Percentiles rank a stretch among this genome's conserved stretches.
Evolutionary conservation across 345 rosid genomes (phyloP).

Genomic region (Bruguiera gymnorhiza): DNA sequence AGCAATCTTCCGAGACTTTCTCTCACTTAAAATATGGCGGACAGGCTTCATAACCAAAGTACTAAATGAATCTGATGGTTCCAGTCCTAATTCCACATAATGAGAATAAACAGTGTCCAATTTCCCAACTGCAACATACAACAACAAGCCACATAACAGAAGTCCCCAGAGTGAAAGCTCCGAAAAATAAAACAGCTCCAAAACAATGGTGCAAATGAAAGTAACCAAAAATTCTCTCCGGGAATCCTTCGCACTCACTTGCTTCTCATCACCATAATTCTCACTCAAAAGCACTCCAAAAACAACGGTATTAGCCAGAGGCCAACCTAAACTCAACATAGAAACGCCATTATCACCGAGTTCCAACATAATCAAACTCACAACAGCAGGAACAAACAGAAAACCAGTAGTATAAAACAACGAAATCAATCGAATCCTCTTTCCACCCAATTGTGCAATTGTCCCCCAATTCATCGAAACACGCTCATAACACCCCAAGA

Average conservation of each 20-base stretch:
- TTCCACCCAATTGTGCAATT: slow-evolving; percentile 58
- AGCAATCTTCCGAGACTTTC: slow-evolving; percentile 92
- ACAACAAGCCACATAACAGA: slow-evolving; percentile 61
- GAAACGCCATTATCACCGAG: slow-evolving; percentile 47
- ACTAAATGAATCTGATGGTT: slow-evolving; percentile 55
- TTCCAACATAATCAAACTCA: slow-evolving; percentile 51
- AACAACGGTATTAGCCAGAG: slow-evolving; percentile 78
- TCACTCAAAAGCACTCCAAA: slow-evolving; percentile 85
- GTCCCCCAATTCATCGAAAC: slow-evolving; percentile 65
- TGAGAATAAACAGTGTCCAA: slow-evolving; percentile 52
- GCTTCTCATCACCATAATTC: slow-evolving; percentile 64
- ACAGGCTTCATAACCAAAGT: slow-evolving; percentile 64
- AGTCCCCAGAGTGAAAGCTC: slow-evolving; percentile 86
- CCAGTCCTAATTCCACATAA: slow-evolving; percentile 56
- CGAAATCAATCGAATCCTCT: slow-evolving; percentile 64
- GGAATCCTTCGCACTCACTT: slow-evolving; percentile 53
- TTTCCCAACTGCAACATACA: slow-evolving; percentile 67
- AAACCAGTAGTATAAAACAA: slow-evolving; percentile 59
- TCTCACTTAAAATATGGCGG: slow-evolving; percentile 82
- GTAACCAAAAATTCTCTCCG: slow-evolving; percentile 69
- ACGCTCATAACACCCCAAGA: slow-evolving; percentile 80
- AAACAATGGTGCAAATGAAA: slow-evolving; percentile 60
- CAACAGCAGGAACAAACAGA: slow-evolving; percentile 68
- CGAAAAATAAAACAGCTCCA: slow-evolving; percentile 78
- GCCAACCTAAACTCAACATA: slow-evolving; percentile 70